Evolutionary conservation across 305 asterid genomes (phyloP), one percentile per base, ranked within the genome.

Genomic region (Solanum hybrid): DNA sequence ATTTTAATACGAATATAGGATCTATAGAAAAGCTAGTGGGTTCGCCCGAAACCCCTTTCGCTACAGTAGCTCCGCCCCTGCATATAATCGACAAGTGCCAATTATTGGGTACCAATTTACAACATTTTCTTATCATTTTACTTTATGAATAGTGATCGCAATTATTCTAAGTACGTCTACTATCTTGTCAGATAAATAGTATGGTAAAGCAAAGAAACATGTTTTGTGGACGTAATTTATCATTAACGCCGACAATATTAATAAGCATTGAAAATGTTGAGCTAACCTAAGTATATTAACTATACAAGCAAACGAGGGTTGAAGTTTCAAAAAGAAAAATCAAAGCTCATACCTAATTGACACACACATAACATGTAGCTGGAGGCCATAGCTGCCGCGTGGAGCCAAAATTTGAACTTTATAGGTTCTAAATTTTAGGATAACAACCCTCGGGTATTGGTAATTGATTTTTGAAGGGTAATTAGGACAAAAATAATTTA

Each of bases 1-100:
- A 11, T 39, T 39, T 39, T 39, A 39, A 39, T 39, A 11, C 1
- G 13, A 39, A 39, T 3, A 39, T 39, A 37, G 3, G 0, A 37
- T 37, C 12, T 37, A 37, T 4, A 4, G 0, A 39, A 39, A 39
- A 39, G 46, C 0, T 0, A 10, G 5, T 39, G 14, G 46, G 1
- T 39, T 3, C 5, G 0, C 3, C 5, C 4, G 5, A 39, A 39
- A 0, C 46, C 46, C 2, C 46, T 39, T 39, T 13, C 0, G 13
- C 13, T 39, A 39, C 4, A 9, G 11, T 37, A 37, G 13, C 13
- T 39, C 5, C 46, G 5, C 46, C 46, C 46, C 46, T 24, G 0
- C 77, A 73, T 73, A 73, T 13, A 7, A 74, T 13, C 33, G 80
- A 29, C 12, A 28, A 6, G 36, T 13, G 78, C 1, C 35, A 73